Percentiles rank a stretch among this genome's conserved stretches.
These are phyloP conservation scores for Aspergillus sclerotioniger DNA, from an alignment of 495 filamentous ascomycete species.

Conservation along the genomic window DNA sequence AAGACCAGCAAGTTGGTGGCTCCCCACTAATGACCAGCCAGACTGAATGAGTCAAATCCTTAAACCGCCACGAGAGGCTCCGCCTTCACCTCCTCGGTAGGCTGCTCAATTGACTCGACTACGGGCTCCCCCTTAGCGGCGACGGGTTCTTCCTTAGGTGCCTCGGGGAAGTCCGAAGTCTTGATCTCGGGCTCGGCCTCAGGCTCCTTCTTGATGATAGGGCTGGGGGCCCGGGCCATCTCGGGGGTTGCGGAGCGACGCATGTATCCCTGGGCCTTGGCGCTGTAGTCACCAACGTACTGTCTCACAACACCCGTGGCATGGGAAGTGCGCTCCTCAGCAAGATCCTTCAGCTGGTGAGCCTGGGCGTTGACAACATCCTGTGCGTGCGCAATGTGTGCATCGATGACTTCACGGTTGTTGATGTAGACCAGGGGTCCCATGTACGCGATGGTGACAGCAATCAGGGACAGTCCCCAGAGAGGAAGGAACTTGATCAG, in stretches of 20 bases:
- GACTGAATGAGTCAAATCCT: slow-evolving; percentile 4
- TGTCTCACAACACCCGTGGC: slow-evolving; percentile 74
- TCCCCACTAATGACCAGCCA: not conserved
- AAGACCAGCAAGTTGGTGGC: not conserved
- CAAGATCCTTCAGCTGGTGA: slow-evolving; percentile 72
- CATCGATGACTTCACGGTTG: slow-evolving; percentile 93
- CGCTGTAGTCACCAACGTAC: slow-evolving; percentile 78
- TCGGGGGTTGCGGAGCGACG: slow-evolving; percentile 50
- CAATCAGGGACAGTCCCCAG: slow-evolving; percentile 85
- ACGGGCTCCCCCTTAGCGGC: slow-evolving; percentile 57
- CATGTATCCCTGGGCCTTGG: slow-evolving; percentile 78
- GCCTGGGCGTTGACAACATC: slow-evolving; percentile 79
- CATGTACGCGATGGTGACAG: slow-evolving; percentile 74
- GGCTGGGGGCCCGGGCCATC: slow-evolving; percentile 37
- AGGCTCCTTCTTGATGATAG: slow-evolving; percentile 45
- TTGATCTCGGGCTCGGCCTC: slow-evolving; percentile 52
- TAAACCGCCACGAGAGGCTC: slow-evolving; percentile 41
- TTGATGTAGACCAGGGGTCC: slow-evolving; percentile 85
- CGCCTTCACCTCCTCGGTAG: slow-evolving; percentile 22
- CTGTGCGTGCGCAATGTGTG: slow-evolving; percentile 68
- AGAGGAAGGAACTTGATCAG: slow-evolving; percentile 90
- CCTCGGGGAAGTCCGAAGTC: slow-evolving; percentile 61
- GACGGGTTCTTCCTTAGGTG: slow-evolving; percentile 54
- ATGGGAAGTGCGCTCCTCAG: slow-evolving; percentile 75
- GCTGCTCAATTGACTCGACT: slow-evolving; percentile 28